A percentile compares a stretch with the other conserved stretches of the same genome.
These are phyloP conservation scores for Wickerhamiella nectarea DNA, from an alignment of 805 yeast species.

Conservation along the genomic window DNA sequence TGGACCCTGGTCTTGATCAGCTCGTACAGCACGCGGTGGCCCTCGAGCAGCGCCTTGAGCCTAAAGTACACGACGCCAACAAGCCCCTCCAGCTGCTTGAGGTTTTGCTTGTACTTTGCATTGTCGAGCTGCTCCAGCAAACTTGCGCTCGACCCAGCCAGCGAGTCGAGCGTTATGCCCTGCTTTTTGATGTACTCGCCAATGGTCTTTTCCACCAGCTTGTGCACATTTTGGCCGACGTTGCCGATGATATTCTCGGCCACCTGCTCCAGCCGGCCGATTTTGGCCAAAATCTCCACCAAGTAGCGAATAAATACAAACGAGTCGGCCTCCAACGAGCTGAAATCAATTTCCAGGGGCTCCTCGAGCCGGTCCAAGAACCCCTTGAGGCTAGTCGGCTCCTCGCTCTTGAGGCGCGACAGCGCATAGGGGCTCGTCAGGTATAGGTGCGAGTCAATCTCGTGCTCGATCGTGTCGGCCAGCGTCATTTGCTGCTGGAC, in stretches of 20 bases:
- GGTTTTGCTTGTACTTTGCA: constrained; percentile 17
- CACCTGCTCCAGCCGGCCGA: constrained; percentile 48
- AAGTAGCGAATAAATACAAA: constrained; percentile 40
- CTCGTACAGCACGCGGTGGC: constrained; percentile 52
- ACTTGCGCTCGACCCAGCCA: constrained; percentile 8
- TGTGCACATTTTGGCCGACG: constrained; percentile 48
- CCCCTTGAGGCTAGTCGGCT: neutral
- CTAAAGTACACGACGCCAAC: constrained; percentile 58
- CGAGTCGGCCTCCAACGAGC: constrained; percentile 30
- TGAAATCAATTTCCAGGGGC: constrained; percentile 9
- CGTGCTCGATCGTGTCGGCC: constrained; percentile 64
- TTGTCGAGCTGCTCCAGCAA: constrained; percentile 14
- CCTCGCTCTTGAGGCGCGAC: constrained; percentile 9
- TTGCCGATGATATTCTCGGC: constrained; percentile 41
- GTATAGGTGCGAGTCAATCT: constrained; percentile 56
- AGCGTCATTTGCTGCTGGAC: constrained; percentile 32
- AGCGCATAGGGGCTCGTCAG: constrained; percentile 33
- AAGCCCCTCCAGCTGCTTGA: constrained; percentile 50
- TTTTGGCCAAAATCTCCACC: constrained; percentile 43
- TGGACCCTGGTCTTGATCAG: constrained; percentile 26
- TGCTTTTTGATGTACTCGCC: constrained; percentile 44
- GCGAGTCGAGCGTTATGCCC: constrained; percentile 4
- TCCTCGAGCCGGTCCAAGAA: constrained; percentile 12
- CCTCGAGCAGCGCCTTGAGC: constrained; percentile 49
- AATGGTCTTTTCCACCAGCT: constrained; percentile 44